These are phyloP conservation scores for Phyllosticta citriasiana DNA, from an alignment of 2,329 filamentous ascomycete genomes.

Conservation along the genomic window DNA sequence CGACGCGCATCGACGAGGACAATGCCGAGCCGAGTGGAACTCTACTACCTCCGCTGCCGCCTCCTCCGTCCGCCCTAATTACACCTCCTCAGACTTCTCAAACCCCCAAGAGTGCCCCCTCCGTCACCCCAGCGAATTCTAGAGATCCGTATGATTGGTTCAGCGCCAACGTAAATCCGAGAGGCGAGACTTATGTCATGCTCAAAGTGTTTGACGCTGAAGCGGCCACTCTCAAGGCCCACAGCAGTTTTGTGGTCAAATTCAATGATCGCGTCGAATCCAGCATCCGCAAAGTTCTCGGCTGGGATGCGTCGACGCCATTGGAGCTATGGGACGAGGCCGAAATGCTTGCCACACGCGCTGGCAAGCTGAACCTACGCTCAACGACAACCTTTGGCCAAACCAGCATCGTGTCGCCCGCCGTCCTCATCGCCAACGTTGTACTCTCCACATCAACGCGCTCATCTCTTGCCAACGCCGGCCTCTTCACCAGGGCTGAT, in stretches of 20 bases:
- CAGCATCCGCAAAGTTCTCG: conserved; percentile 21
- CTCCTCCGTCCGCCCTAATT: conserved; percentile 12
- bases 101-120: conserved; percentile 18
- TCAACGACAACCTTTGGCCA: conserved; percentile 22
- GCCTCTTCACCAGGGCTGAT: conserved; percentile 24
- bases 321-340: conserved; percentile 45
- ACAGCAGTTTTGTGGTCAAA: conserved; percentile 23
- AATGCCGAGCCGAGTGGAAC: not conserved
- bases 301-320: conserved; percentile 21
- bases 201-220: conserved; percentile 30
- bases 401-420: conserved; percentile 15
- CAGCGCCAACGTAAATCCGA: conserved; percentile 9
- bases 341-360: conserved; percentile 16
- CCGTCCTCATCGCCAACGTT: conserved; percentile 22
- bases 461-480: conserved; percentile 21
- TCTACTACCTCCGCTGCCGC: conserved; percentile 14
- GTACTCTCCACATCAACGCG: conserved; percentile 21
- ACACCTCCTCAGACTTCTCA: not conserved
- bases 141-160: conserved; percentile 14
- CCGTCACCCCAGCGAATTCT: conserved; percentile 12
- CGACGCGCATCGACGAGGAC: not conserved
- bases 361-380: conserved; percentile 17
- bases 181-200: conserved; percentile 31
- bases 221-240: conserved; percentile 23
- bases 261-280: conserved; percentile 25